Base-by-base conservation (phyloP, 768 basidiomycete genomes). In the Leucocoprinus birnbaumii region DNA sequence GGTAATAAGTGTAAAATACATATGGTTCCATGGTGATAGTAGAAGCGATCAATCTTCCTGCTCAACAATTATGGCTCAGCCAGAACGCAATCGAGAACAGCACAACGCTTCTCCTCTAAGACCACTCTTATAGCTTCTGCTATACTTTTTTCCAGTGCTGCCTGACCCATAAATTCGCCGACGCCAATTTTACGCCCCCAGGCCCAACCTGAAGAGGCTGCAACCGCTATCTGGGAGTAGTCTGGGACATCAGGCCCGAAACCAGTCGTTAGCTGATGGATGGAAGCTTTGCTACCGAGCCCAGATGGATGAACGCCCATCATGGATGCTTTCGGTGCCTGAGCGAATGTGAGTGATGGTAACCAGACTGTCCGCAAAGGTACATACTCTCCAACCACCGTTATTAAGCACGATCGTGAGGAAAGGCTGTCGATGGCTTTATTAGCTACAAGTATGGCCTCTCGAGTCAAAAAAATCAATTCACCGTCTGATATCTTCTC, bases 321-420 rank as follows among this genome's bases (percentile, higher is more conserved):
- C 82, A 89, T 81, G 0, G 85, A 87, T 13, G 80, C 60, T 58
- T 76, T 81, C 3, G 87, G 87, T 0, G 84, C 81, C 77, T 82
- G 58, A 50, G 31, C 31, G 11, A 31, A 31, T 11, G 31, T 31
- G n/a, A n/a, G n/a, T n/a, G n/a, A n/a, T n/a, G n/a, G n/a, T n/a
- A n/a, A n/a, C n/a, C n/a, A n/a, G n/a, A n/a, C n/a, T n/a, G n/a
- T 37, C 43, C 19, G 18, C 18, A 56, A n/a, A 16, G 50, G 26
- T 14, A 64, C 72, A 58, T 54, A 80, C 79, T 61, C 74, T 82
- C 85, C 84, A 86, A 0, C 85, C 86, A 0, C 85, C 86, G 54
- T 89, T 89, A 64, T 89, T 89, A 13, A 90, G 66, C 0, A 89
- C 72, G 58, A 89, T 71, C 0, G 85, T 88, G 24, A 89, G 65